Evolutionary conservation across 805 yeast species (phyloP), one percentile per base, ranked within the genome.

Genomic region (Ogataea trehaloabstinens): DNA sequence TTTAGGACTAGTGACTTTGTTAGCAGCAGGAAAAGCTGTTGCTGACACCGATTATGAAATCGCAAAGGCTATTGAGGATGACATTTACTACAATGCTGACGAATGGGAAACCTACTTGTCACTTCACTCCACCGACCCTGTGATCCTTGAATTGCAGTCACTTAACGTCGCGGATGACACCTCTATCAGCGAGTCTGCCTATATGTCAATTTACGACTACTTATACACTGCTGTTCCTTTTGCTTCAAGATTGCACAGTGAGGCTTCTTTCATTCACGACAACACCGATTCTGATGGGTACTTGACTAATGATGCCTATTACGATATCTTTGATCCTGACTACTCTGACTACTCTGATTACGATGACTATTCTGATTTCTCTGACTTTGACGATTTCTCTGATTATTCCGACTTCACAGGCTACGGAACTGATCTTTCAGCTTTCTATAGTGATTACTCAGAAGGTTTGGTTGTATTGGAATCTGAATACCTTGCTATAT

Each of bases 161-260:
- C 36, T 35, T 28, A 31, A 29, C 30, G 39, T 31, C 24, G 10
- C 17, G 4, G 36, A 35, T 13, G 31, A 30, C 19, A 34, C 34
- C 22, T 34, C 25, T 3, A 16, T 16, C 10, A 30, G 35, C 32
- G 38, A 38, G 17, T 32, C 37, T 32, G 13, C 35, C 8, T 39
- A 38, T 4, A 32, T 35, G 31, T 35, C 28, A 3, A 46, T 45
- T 2, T 41, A 43, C 25, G 21, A 35, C 10, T 37, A 41, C 31
- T 32, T 46, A 15, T 46, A 40, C 43, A 46, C 51, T 19, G 36
- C 38, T 13, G 48, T 34, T 13, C 48, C 47, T 2, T 46, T 41
- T 17, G 24, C 44, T 6, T 11, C 19, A 18, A 37, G 51, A 28
- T 28, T 46, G 16, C 39, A 31, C n/a, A 20, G 35, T 15, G 48